Evolutionary conservation across 345 rosid species (phyloP), one percentile per base, ranked within the genome.

Genomic region (Bruguiera sexangula): DNA sequence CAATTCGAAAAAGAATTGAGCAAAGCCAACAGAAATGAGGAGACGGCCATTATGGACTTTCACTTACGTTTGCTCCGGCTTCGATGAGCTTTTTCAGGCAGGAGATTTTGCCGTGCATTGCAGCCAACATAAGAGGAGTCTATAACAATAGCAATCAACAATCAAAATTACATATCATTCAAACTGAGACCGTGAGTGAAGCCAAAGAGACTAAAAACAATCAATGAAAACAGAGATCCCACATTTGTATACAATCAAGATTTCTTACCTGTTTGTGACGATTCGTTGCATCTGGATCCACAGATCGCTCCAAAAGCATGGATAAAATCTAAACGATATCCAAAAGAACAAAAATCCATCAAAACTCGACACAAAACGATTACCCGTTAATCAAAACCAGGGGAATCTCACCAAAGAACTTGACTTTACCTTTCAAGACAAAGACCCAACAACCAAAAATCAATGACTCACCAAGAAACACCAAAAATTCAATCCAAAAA

Each of bases 101-200:
- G 32, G 76, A 69, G 75, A 88, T 88, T 80, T 84, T 96, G 30
- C 99, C 99, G 69, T 88, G 85, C 97, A 96, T 96, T 69, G 98
- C 97, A 67, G 99, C 98, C 63, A 96, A 71, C 99, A 92, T 96
- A 59, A 96, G 89, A 15, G 99, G 99, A 73, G 98, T 89, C 99
- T 96, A 66, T 67, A 62, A 65, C 75, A 72, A 52, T 59, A 60
- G 56, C 22, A 73, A 65, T 60, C 37, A 73, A 19, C 62, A 58
- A 76, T 70, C 71, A 53, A 10, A 56, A 31, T 29, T 31, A 64
- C 8, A 8, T 15, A 8, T 3, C 21, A 39, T 13, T 24, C 55
- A 60, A 60, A 4, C 53, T 55, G 39, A 58, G 37, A 57, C 16
- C 55, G 3, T 66, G 31, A 63, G 2, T 26, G 15, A 8, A 13